These are phyloP conservation scores for Neurospora sp. DNA, from an alignment of 495 filamentous ascomycete genomes.

Conservation along the genomic window DNA sequence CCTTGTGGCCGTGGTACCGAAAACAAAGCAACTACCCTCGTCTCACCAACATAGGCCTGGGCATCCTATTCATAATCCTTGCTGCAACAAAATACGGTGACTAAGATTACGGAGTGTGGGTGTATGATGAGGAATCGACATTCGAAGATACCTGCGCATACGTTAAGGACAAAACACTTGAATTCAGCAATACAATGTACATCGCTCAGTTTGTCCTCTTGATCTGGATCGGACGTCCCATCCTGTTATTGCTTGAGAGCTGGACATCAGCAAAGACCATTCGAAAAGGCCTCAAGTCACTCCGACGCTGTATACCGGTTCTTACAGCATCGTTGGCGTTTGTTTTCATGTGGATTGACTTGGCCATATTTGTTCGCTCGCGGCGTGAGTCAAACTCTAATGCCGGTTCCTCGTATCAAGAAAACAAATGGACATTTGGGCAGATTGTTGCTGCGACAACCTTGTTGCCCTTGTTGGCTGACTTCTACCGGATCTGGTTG, in stretches of 20 bases:
- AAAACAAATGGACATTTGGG: not conserved
- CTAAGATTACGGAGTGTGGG: not conserved
- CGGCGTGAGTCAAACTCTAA: not conserved
- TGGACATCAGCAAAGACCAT: not conserved
- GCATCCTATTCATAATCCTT: not conserved
- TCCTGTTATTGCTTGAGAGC: not conserved
- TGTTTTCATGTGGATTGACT: not conserved
- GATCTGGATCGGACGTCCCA: not conserved
- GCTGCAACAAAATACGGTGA: not conserved
- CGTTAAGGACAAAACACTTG: too few relatives aligned
- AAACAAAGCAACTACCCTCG: not conserved
- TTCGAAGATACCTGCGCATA: not conserved
- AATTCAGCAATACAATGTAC: not conserved
- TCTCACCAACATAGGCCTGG: not conserved
- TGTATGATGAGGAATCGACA: not conserved
- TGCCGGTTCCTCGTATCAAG: not conserved
- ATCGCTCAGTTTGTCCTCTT: not conserved
- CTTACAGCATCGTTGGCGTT: not conserved
- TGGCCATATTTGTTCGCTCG: not conserved
- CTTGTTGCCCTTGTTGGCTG: not conserved
- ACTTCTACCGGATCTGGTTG: constrained; percentile 1
- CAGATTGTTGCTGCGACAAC: not conserved
- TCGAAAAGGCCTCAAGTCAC: not conserved
- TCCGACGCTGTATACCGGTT: not conserved
- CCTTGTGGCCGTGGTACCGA: not conserved